Evolutionary conservation across 805 yeast genomes (phyloP), one percentile per base, ranked within the genome.

Genomic region (Yarrowia sp.): DNA sequence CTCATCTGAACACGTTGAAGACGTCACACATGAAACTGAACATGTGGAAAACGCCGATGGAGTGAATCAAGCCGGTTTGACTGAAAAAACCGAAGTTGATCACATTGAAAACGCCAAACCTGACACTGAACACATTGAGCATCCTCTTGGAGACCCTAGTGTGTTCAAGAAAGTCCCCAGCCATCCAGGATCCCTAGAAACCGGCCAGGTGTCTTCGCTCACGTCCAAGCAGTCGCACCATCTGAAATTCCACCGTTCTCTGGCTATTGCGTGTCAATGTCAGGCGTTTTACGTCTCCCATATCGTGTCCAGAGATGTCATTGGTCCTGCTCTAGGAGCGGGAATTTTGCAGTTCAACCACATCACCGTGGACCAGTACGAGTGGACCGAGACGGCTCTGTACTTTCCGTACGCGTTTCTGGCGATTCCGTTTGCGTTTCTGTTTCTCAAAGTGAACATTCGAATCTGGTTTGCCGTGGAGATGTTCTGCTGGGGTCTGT

Each of bases 321-420:
- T 50, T 50, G 55, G 55, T n/a, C 55, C 55, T 5, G 55, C 55
- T 50, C 40, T 50, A 7, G 55, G 55, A 10, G 55, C 55, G 17
- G 55, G 55, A 2, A 50, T 50, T 14, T 17, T 50, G 6, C 55
- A 50, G 24, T 50, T 5, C 40, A 50, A 50, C 40, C 40, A 50
- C 7, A 50, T 50, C 42, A 34, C 55, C n/a, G 40, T 50, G 9
- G 38, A 34, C n/a, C 55, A 50, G 9, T 50, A 50, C 24, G 55
- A 50, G 7, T 50, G 55, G 55, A 34, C 55, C 1, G 55, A 50
- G 34, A 50, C 55, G 13, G 55, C 55, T 12, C 55, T 50, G 1
- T 50, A 50, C n/a, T 50, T 50, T 24, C 39, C 55, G 6, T 50
- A 50, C 30, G 39, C 55, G 2, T 34, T 50, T 10, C 55, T 50